Conservation (phyloP, 495 filamentous ascomycete genomes). For the Tuber calosporum region DNA sequence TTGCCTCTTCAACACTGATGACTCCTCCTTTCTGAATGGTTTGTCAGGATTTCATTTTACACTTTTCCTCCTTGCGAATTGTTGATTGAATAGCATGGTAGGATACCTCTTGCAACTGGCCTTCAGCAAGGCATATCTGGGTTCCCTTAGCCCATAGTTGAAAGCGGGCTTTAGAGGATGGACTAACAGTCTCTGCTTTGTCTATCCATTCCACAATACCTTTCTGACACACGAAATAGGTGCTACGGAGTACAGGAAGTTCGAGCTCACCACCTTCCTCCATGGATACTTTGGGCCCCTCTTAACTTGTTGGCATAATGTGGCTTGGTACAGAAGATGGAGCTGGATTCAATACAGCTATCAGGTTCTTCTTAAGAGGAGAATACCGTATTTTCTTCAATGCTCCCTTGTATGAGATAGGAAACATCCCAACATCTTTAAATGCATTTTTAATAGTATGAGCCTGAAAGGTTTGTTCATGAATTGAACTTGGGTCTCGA, state of each 20-base stretch:
- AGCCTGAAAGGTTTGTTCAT: background rate
- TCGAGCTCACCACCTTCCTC: background rate
- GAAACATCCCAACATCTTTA: background rate
- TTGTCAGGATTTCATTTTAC: background rate
- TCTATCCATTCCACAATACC: too few relatives aligned
- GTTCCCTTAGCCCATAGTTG: background rate
- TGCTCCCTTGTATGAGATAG: background rate
- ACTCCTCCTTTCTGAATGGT: too few relatives aligned
- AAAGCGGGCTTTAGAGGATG: background rate
- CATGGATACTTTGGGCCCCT: background rate
- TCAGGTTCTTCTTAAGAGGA: background rate
- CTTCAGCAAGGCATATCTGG: too few relatives aligned
- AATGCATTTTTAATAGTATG: background rate
- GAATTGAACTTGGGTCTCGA: background rate
- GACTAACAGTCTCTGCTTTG: background rate
- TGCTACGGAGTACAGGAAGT: background rate
- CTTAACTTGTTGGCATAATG: background rate
- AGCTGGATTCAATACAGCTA: background rate
- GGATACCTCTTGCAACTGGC: too few relatives aligned
- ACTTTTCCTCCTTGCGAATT: background rate
- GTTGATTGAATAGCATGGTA: too few relatives aligned
- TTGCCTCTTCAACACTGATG: background rate
- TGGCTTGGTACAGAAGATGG: background rate
- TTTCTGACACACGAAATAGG: background rate
- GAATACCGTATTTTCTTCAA: background rate